A percentile compares a stretch with the other conserved stretches of the same genome.
Evolutionary conservation across 163 green algal species (phyloP).

Genomic region (Botryococcus braunii): DNA sequence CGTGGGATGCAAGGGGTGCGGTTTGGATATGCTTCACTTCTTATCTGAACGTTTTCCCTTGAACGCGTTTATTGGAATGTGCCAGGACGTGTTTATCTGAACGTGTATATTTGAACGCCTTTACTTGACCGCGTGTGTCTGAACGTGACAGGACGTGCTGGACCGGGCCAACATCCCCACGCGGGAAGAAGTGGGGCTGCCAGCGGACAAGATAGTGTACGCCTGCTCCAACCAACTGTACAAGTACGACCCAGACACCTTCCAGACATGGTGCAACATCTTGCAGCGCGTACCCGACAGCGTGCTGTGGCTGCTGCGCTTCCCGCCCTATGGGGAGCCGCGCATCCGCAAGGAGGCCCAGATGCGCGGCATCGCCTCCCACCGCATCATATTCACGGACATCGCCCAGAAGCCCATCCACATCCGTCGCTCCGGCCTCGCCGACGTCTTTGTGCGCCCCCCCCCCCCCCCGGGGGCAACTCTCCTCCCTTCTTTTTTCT

Average conservation of each 20-base stretch:
- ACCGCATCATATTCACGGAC: slow-evolving; percentile 83
- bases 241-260: slow-evolving; percentile 84
- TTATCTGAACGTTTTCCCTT: too few species aligned
- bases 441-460: slow-evolving; percentile 84
- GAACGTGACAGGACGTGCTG: slow-evolving; percentile 34
- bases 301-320: slow-evolving; percentile 84
- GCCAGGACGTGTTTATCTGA: too few species aligned
- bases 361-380: slow-evolving; percentile 39
- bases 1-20: too few species aligned
- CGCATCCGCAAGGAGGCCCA: slow-evolving; percentile 46
- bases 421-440: slow-evolving; percentile 61
- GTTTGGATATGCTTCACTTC: too few species aligned
- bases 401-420: slow-evolving; percentile 78
- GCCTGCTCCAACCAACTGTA: slow-evolving; percentile 86
- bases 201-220: slow-evolving; percentile 71
- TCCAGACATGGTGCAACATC: slow-evolving; percentile 71
- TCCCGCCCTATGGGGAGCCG: slow-evolving; percentile 59
- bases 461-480: too few species aligned
- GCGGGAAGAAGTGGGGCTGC: slow-evolving; percentile 52
- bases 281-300: slow-evolving; percentile 58
- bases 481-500: too few species aligned
- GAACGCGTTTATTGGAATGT: too few species aligned
- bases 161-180: slow-evolving; percentile 29
- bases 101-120: too few species aligned
- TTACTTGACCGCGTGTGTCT: too few species aligned